phyloP scores from a whole-genome alignment of 2,329 filamentous ascomycete genomes.

The Apiospora rasikravindrae region DNA sequence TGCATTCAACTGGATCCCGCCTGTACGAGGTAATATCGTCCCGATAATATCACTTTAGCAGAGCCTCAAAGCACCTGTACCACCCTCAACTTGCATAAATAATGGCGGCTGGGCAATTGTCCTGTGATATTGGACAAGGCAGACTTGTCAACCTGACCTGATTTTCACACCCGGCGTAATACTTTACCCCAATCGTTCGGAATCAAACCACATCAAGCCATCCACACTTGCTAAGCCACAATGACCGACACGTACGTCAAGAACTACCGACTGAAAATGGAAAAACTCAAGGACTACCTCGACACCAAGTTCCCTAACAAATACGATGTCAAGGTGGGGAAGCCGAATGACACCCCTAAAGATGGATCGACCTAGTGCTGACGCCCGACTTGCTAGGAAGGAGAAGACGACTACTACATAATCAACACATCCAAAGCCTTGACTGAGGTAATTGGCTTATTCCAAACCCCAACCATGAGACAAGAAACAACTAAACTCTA shows the following conservation, averaged over 20 bases:
- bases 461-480: too few relatives aligned
- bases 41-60: neutral
- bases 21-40: neutral
- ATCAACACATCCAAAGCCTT: neutral
- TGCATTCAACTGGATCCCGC: neutral
- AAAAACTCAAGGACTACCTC: neutral
- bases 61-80: neutral
- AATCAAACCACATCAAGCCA: too few relatives aligned
- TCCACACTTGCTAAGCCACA: neutral
- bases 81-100: neutral
- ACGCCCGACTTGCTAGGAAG: neutral
- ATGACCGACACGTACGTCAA: neutral
- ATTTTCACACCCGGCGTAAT: neutral
- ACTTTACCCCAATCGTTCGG: too few relatives aligned
- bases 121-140: neutral
- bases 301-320: neutral
- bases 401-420: neutral
- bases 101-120: neutral
- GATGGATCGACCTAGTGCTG: neutral
- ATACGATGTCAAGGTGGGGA: neutral
- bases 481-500: neutral
- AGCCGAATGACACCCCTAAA: neutral
- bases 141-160: neutral
- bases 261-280: neutral
- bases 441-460: neutral